Evolutionary conservation across 1,284 basidiomycete genomes (phyloP).

Genomic region (Tilletiaria anomala): DNA sequence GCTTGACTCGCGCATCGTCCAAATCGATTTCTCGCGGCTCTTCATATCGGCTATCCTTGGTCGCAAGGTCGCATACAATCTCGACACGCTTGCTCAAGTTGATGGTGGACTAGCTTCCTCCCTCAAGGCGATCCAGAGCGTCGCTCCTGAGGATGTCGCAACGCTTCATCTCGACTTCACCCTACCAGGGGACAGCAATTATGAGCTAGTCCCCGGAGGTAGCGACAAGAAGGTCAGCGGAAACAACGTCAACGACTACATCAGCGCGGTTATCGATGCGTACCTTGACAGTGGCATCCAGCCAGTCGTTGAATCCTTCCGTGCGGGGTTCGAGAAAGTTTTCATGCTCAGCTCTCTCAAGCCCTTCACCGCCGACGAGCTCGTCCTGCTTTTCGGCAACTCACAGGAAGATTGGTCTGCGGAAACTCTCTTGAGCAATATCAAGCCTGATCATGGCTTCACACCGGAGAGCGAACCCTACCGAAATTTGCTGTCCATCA

Average conservation of each 20-base stretch:
- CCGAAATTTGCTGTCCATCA: slow-evolving; percentile 68
- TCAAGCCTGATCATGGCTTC: slow-evolving; percentile 98
- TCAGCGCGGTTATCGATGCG: slow-evolving; percentile 47
- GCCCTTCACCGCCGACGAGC: slow-evolving; percentile 83
- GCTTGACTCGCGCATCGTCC: slow-evolving; percentile 92
- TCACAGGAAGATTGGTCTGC: slow-evolving; percentile 54
- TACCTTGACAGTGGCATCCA: slow-evolving; percentile 34
- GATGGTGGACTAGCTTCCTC: slow-evolving; percentile 74
- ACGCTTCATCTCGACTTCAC: slow-evolving; percentile 90
- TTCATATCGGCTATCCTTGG: slow-evolving; percentile 79
- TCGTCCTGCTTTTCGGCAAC: slow-evolving; percentile 85
- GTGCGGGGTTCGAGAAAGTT: slow-evolving; percentile 50
- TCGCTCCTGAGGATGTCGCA: slow-evolving; percentile 53
- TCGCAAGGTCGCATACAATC: slow-evolving; percentile 63
- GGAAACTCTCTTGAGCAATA: slow-evolving; percentile 65
- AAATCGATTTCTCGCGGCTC: slow-evolving; percentile 79
- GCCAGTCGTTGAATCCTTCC: slow-evolving; percentile 36
- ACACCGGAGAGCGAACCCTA: slow-evolving; percentile 84
- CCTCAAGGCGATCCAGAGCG: slow-evolving; percentile 55
- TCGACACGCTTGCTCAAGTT: slow-evolving; percentile 58
- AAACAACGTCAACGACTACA: slow-evolving; percentile 76
- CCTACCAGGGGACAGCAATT: slow-evolving; percentile 72
- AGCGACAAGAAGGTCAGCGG: slow-evolving; percentile 63
- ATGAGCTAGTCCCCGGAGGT: slow-evolving; percentile 75
- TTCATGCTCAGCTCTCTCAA: slow-evolving; percentile 80